These are phyloP conservation scores for Penstemon eatonii DNA, from an alignment of 257 asterid genomes.

Conservation along the genomic window DNA sequence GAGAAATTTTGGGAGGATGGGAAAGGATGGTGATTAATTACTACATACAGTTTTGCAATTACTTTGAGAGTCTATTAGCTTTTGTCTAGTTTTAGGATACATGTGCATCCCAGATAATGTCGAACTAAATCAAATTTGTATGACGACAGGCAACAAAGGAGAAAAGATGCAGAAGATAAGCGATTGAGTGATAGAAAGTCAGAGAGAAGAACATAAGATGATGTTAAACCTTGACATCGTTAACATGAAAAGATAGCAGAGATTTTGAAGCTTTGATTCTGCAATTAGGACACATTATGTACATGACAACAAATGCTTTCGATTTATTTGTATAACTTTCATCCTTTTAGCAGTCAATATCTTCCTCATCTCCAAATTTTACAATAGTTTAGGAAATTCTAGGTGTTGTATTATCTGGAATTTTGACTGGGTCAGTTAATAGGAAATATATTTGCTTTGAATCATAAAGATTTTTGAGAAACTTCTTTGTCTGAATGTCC, in stretches of 20 bases:
- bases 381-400: too few relatives aligned
- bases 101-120: not conserved
- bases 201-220: conserved; percentile 47
- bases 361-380: not conserved
- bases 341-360: conserved; percentile 6
- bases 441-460: too few relatives aligned
- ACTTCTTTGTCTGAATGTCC: too few relatives aligned
- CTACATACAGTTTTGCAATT: not conserved
- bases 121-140: conserved; percentile 15
- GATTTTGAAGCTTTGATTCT: conserved; percentile 2
- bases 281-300: conserved; percentile 5
- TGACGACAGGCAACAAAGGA: conserved; percentile 53
- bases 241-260: conserved; percentile 7
- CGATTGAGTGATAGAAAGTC: conserved; percentile 47
- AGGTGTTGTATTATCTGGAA: too few relatives aligned
- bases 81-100: not conserved
- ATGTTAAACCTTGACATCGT: conserved; percentile 5
- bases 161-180: conserved; percentile 61
- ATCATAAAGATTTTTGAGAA: too few relatives aligned
- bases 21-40: not conserved
- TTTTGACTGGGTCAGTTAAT: too few relatives aligned
- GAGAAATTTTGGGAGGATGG: too few relatives aligned
- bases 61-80: not conserved
- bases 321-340: not conserved
- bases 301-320: not conserved